phyloP scores from a whole-genome alignment of 441 rosid species.

The Eruca vesicaria region DNA sequence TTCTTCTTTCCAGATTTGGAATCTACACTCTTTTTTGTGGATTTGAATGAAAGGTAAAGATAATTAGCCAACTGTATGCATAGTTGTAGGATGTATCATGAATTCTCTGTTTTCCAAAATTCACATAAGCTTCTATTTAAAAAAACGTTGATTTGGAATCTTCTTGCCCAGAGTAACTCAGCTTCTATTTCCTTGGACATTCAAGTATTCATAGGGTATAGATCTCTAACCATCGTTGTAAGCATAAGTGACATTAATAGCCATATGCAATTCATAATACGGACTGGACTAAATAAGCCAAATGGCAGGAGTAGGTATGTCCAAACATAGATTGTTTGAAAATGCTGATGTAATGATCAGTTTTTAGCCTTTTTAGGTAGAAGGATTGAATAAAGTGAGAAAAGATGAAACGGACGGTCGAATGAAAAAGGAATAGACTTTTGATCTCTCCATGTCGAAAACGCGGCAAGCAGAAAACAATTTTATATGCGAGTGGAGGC shows the following conservation, averaged over 20 bases:
- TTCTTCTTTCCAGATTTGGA: neutral
- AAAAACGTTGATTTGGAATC: neutral
- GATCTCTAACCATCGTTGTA: too few relatives aligned
- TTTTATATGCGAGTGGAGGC: conserved; percentile 30
- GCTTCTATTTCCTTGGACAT: too few relatives aligned
- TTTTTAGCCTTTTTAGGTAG: neutral
- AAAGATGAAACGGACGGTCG: conserved; percentile 14
- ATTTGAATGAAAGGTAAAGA: neutral
- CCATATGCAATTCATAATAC: neutral
- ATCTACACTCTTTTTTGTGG: neutral
- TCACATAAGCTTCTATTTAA: neutral
- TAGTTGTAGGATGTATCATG: neutral
- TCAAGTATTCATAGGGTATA: too few relatives aligned
- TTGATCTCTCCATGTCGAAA: neutral
- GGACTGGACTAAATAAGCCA: neutral
- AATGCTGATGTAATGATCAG: neutral
- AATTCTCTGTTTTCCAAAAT: neutral
- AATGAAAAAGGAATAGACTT: neutral
- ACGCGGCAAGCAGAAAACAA: conserved; percentile 19
- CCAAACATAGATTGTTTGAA: neutral
- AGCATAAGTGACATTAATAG: neutral
- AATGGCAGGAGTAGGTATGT: neutral
- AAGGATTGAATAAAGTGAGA: neutral
- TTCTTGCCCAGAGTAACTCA: too few relatives aligned
- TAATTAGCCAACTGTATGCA: neutral